phyloP scores from a whole-genome alignment of 345 rosid species.

The Erucastrum elatum region DNA sequence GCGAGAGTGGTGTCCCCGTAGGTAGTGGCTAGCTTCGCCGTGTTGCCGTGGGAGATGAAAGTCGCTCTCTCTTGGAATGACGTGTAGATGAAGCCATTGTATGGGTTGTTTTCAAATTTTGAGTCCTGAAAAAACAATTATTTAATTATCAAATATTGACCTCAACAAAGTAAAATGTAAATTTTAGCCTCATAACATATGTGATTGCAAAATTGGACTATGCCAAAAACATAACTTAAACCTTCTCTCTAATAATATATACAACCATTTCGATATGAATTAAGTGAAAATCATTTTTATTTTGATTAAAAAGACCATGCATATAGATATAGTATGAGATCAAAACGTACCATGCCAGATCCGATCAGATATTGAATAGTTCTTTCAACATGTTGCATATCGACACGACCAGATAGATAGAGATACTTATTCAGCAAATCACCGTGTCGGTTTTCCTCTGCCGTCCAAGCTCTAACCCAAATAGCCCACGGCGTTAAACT shows the following conservation, averaged over 20 bases:
- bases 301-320: background rate
- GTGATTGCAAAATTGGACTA: background rate
- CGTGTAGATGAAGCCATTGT: constrained; percentile 53
- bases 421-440: constrained; percentile 58
- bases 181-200: too few relatives aligned
- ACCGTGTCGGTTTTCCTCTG: constrained; percentile 57
- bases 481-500: constrained; percentile 50
- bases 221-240: background rate
- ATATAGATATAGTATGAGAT: background rate
- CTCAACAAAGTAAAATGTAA: background rate
- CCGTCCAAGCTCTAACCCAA: constrained; percentile 60
- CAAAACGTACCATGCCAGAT: constrained; percentile 35
- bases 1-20: constrained; percentile 49
- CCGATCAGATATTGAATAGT: constrained; percentile 47
- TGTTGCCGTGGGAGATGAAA: constrained; percentile 58
- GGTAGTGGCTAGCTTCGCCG: constrained; percentile 37
- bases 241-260: too few relatives aligned
- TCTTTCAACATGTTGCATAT: constrained; percentile 52
- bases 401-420: constrained; percentile 55
- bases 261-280: background rate
- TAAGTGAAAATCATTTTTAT: background rate
- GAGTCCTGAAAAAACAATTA: constrained; percentile 42
- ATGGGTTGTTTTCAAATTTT: constrained; percentile 47
- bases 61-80: constrained; percentile 63
- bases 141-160: background rate